A percentile compares a stretch with the other conserved stretches of the same genome.
phyloP scores from a whole-genome alignment of 331 rosid genomes.

The Dryas integrifolia region DNA sequence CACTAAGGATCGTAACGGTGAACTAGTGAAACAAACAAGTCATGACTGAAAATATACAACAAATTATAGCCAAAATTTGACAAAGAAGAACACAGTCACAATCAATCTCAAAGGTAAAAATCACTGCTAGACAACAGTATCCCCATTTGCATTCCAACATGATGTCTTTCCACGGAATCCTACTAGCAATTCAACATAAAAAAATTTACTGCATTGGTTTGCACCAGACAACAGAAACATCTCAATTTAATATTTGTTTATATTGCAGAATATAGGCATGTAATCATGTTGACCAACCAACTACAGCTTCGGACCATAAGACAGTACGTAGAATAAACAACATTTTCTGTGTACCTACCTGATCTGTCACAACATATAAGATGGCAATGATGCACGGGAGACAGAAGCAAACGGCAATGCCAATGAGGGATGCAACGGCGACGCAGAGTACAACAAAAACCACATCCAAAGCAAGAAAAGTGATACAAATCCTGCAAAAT shows the following conservation, averaged over 20 bases:
- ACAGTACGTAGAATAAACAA: not conserved
- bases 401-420: constrained; percentile 95
- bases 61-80: not conserved
- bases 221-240: not conserved
- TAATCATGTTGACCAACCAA: not conserved
- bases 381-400: constrained; percentile 91
- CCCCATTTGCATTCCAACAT: not conserved
- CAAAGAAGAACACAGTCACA: not conserved
- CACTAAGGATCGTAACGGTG: not conserved
- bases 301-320: not conserved
- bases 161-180: not conserved
- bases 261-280: not conserved
- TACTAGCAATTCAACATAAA: not conserved
- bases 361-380: constrained; percentile 63
- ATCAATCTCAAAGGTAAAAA: not conserved
- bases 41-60: not conserved
- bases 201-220: not conserved
- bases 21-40: constrained; percentile 5
- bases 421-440: constrained; percentile 79
- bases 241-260: not conserved
- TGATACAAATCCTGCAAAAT: constrained; percentile 76
- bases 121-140: not conserved
- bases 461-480: constrained; percentile 82
- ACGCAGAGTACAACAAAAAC: constrained; percentile 74
- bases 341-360: constrained; percentile 42